Evolutionary conservation across 2,329 filamentous ascomycete species (phyloP).

Genomic region (Fusarium musae): DNA sequence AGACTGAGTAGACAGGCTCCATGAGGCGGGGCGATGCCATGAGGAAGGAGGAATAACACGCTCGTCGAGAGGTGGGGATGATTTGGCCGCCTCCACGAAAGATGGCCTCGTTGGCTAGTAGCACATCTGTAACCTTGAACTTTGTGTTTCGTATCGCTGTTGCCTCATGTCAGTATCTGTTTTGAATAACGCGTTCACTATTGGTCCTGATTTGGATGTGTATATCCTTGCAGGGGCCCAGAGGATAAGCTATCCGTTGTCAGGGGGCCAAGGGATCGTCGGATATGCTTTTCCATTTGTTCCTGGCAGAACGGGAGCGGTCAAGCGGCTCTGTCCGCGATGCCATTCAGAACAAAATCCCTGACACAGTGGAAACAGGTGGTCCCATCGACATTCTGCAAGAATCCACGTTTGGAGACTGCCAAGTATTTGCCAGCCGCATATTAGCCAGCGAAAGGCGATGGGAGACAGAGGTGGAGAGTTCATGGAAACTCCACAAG

Average conservation of each 20-base stretch:
- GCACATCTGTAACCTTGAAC: conserved; percentile 93
- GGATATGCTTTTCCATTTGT: conserved; percentile 16
- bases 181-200: conserved; percentile 4
- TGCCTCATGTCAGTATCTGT: conserved; percentile 42
- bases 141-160: conserved; percentile 95
- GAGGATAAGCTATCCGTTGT: conserved; percentile 26
- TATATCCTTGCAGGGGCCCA: conserved; percentile 21
- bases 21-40: conserved; percentile 97
- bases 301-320: conserved; percentile 29
- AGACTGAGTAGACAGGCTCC: conserved; percentile 94
- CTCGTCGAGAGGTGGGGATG: conserved; percentile 91
- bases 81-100: conserved; percentile 96
- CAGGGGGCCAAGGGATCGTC: conserved; percentile 36
- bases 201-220: background rate
- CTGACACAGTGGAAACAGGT: conserved; percentile 28
- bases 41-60: conserved; percentile 95
- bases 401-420: conserved; percentile 21
- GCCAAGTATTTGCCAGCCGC: conserved; percentile 27
- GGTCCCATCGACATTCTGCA: conserved; percentile 34
- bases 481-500: conserved; percentile 36
- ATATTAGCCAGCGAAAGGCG: conserved; percentile 27
- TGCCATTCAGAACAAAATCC: conserved; percentile 10
- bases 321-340: conserved; percentile 33
- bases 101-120: conserved; percentile 88
- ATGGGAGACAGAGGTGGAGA: conserved; percentile 33